Conservation (phyloP, 345 rosid genomes). For the Gossypium anomalum region DNA sequence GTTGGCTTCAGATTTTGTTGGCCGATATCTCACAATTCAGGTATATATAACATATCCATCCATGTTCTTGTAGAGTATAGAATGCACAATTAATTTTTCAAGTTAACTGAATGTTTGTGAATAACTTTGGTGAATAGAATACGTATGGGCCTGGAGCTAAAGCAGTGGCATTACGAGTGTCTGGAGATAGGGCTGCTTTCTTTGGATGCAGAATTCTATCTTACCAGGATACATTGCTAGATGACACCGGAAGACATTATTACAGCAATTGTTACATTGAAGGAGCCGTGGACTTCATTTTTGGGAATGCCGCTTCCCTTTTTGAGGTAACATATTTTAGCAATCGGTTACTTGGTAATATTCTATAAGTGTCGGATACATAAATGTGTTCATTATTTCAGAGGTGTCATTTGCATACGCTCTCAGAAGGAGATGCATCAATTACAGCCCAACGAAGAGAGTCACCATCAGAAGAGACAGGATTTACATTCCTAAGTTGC, state of each 20-base stretch:
- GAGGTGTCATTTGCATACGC: constrained; percentile 14
- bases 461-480: constrained; percentile 8
- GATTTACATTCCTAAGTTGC: constrained; percentile 11
- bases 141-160: not conserved
- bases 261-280: constrained; percentile 15
- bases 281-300: constrained; percentile 20
- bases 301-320: constrained; percentile 14
- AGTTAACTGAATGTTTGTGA: not conserved
- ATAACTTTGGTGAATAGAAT: not conserved
- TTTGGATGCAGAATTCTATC: constrained; percentile 11
- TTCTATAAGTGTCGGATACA: not conserved
- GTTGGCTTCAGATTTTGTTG: constrained; percentile 63
- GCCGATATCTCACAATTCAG: constrained; percentile 57
- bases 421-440: not conserved
- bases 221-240: constrained; percentile 12
- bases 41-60: constrained; percentile 16
- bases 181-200: constrained; percentile 16
- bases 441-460: constrained; percentile 9
- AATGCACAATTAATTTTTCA: not conserved
- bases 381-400: not conserved
- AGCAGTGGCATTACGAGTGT: constrained; percentile 18
- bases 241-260: constrained; percentile 17
- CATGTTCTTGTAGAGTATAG: not conserved
- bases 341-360: not conserved
- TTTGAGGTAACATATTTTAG: constrained; percentile 10